Evolutionary conservation across 1,139 yeast species (phyloP).

Genomic region (Saccharomyces hybrid): DNA sequence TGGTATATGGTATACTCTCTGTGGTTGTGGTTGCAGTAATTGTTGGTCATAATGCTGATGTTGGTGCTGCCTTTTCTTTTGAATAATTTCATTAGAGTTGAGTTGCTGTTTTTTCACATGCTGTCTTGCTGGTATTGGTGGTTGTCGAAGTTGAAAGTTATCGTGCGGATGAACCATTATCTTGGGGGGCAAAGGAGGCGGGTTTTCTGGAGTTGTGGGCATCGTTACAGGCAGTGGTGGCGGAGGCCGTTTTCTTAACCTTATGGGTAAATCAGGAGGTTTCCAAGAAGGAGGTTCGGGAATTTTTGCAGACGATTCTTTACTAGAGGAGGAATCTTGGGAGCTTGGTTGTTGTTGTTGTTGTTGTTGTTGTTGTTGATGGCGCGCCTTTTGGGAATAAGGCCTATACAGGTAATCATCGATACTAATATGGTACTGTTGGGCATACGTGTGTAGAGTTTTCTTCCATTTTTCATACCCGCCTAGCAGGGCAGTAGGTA

Average conservation of each 20-base stretch:
- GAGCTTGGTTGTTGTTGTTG: constrained; percentile 2
- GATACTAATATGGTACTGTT: constrained; percentile 14
- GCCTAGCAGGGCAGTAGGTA: constrained; percentile 27
- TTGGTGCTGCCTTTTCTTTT: neutral
- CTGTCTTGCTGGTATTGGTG: neutral
- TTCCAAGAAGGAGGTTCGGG: constrained; percentile 16
- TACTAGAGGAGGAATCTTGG: neutral
- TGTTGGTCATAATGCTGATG: constrained; percentile 3
- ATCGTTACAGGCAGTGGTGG: constrained; percentile 25
- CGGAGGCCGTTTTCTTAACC: constrained; percentile 23
- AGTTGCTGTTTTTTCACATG: neutral
- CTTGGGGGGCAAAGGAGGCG: constrained; percentile 19
- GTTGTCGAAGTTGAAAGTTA: neutral
- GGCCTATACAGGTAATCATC: constrained; percentile 21
- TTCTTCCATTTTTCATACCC: constrained; percentile 32
- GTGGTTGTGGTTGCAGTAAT: constrained; percentile 1
- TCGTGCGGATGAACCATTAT: constrained; percentile 4
- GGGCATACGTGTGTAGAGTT: constrained; percentile 16
- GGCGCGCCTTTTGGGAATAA: constrained; percentile 9
- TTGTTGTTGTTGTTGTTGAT: constrained; percentile 1
- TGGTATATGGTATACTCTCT: constrained; percentile 23
- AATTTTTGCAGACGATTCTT: constrained; percentile 5
- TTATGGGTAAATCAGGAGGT: constrained; percentile 22
- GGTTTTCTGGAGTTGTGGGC: constrained; percentile 10
- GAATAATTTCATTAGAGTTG: neutral